Conservation (phyloP, 495 filamentous ascomycete genomes). For the Coniosporium apollinis region DNA sequence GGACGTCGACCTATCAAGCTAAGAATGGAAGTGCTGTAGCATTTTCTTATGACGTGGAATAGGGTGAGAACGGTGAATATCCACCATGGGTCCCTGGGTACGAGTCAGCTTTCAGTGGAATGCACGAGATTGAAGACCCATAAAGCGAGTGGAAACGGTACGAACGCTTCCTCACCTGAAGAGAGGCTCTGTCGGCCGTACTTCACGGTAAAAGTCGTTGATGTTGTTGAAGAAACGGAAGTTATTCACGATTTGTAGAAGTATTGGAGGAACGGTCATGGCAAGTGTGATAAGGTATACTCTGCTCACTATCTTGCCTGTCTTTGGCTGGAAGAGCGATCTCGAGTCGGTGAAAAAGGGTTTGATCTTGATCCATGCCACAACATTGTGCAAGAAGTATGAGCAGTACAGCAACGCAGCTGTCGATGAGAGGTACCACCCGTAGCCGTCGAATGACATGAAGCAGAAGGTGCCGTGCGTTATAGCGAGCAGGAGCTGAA, state of each 20-base stretch:
- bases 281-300: slow-evolving; percentile 26
- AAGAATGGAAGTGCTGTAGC: too few relatives aligned
- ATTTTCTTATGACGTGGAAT: too few relatives aligned
- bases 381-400: slow-evolving; percentile 19
- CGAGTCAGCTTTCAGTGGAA: too few relatives aligned
- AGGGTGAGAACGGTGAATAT: too few relatives aligned
- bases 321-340: too few relatives aligned
- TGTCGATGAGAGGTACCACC: slow-evolving; percentile 21
- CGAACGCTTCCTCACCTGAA: too few relatives aligned
- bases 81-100: too few relatives aligned
- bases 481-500: slow-evolving; percentile 15
- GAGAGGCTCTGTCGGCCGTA: too few relatives aligned
- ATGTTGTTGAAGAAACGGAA: slow-evolving; percentile 34
- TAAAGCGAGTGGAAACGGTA: too few relatives aligned
- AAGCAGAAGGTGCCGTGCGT: slow-evolving; percentile 31
- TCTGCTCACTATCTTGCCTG: slow-evolving; percentile 14
- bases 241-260: slow-evolving; percentile 32
- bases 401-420: slow-evolving; percentile 24
- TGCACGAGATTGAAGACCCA: too few relatives aligned
- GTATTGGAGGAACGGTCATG: slow-evolving; percentile 30
- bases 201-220: too few relatives aligned
- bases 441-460: slow-evolving; percentile 13
- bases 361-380: slow-evolving; percentile 20
- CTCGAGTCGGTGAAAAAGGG: slow-evolving; percentile 21
- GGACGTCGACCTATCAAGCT: too few relatives aligned